Evolutionary conservation across 2,329 filamentous ascomycete genomes (phyloP).

Genomic region (Aureobasidium sp.): DNA sequence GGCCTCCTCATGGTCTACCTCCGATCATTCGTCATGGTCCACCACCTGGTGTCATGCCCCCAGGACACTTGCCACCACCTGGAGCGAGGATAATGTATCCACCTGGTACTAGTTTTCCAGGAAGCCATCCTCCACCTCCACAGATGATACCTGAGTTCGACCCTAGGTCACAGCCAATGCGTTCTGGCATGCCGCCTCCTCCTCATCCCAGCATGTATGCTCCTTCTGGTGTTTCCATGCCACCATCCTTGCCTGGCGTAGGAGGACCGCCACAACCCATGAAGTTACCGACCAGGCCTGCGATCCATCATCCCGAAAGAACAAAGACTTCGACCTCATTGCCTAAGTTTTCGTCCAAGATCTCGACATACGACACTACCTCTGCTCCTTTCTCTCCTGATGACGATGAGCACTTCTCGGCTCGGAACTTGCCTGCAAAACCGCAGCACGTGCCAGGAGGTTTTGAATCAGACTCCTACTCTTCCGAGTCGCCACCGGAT

Average conservation of each 20-base stretch:
- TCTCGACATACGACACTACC: background rate
- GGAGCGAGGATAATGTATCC: background rate
- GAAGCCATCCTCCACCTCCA: background rate
- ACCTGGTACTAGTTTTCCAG: background rate
- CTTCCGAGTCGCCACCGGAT: background rate
- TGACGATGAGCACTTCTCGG: conserved; percentile 1
- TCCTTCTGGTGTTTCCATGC: background rate
- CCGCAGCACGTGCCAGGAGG: background rate
- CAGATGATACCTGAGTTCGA: background rate
- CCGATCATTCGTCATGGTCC: background rate
- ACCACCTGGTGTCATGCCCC: background rate
- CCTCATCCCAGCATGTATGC: background rate
- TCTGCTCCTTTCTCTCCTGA: background rate
- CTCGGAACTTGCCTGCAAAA: background rate
- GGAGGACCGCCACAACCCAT: background rate
- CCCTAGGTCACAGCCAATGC: background rate
- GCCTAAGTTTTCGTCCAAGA: background rate
- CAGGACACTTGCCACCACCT: background rate
- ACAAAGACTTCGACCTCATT: background rate
- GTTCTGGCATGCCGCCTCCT: background rate
- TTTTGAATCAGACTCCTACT: background rate
- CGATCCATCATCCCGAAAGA: background rate
- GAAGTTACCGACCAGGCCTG: background rate
- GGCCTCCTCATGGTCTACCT: background rate
- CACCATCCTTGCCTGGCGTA: background rate